phyloP scores from a whole-genome alignment of 108 stramenopile genomes.

The Nitzschia palea region DNA sequence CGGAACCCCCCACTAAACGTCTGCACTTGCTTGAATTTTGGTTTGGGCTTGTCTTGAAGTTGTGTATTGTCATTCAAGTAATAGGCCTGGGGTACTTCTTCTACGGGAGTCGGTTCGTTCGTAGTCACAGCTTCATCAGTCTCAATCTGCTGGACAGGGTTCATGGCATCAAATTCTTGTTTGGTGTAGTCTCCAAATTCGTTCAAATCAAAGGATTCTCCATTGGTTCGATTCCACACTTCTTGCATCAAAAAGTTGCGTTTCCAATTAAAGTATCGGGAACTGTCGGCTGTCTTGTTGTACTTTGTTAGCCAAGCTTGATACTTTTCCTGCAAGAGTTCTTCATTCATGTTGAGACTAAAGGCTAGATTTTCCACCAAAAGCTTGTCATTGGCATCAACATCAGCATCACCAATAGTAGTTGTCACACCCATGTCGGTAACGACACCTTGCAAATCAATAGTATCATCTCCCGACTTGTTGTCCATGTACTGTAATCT shows the following conservation, averaged over 20 bases:
- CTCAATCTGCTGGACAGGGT: neutral
- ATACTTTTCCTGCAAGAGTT: neutral
- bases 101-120: neutral
- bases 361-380: neutral
- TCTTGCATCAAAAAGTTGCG: slow-evolving; percentile 2
- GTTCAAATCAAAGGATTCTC: neutral
- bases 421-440: neutral
- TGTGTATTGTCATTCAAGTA: neutral
- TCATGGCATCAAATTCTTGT: neutral
- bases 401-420: neutral
- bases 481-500: neutral
- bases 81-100: neutral
- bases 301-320: neutral
- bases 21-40: neutral
- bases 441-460: neutral
- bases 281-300: neutral
- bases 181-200: slow-evolving; percentile 3
- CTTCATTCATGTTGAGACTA: neutral
- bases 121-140: neutral
- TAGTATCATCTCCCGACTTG: neutral
- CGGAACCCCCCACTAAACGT: neutral
- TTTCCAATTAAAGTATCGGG: neutral
- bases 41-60: neutral
- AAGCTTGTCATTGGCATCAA: neutral
- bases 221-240: neutral